Conservation (phyloP, 2,329 filamentous ascomycete species). For the Neonectria coccinea region DNA sequence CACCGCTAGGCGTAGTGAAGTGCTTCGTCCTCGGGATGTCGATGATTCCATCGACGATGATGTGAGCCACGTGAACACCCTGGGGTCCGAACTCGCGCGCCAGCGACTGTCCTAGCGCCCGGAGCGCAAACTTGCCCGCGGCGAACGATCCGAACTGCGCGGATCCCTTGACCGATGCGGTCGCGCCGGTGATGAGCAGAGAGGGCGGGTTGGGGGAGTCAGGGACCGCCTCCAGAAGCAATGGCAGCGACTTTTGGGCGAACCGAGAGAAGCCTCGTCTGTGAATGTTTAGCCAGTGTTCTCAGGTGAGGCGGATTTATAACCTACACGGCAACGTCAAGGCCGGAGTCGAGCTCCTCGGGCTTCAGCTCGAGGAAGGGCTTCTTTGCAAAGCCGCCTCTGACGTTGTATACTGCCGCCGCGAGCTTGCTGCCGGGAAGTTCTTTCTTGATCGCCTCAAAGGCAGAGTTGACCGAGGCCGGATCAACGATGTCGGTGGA, state of each 20-base stretch:
- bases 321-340: conserved; percentile 63
- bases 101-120: conserved; percentile 79
- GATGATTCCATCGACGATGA: conserved; percentile 87
- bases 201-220: conserved; percentile 74
- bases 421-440: conserved; percentile 67
- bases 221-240: conserved; percentile 72
- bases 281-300: conserved; percentile 16
- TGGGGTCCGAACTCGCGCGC: conserved; percentile 86
- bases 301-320: fast-evolving
- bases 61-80: conserved; percentile 86
- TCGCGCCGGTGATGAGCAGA: conserved; percentile 88
- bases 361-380: conserved; percentile 68
- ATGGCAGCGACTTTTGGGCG: conserved; percentile 76
- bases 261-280: conserved; percentile 81
- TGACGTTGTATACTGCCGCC: conserved; percentile 79
- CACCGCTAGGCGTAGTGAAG: conserved; percentile 56
- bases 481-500: conserved; percentile 62
- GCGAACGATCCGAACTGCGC: conserved; percentile 79
- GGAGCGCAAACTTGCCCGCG: conserved; percentile 81
- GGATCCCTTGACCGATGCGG: conserved; percentile 80
- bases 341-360: conserved; percentile 62
- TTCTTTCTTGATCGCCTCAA: conserved; percentile 71
- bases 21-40: conserved; percentile 79
- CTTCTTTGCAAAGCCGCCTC: conserved; percentile 62
- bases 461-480: conserved; percentile 64